These are phyloP conservation scores for Erysimum cheiranthoides DNA, from an alignment of 345 rosid genomes.

Conservation along the genomic window DNA sequence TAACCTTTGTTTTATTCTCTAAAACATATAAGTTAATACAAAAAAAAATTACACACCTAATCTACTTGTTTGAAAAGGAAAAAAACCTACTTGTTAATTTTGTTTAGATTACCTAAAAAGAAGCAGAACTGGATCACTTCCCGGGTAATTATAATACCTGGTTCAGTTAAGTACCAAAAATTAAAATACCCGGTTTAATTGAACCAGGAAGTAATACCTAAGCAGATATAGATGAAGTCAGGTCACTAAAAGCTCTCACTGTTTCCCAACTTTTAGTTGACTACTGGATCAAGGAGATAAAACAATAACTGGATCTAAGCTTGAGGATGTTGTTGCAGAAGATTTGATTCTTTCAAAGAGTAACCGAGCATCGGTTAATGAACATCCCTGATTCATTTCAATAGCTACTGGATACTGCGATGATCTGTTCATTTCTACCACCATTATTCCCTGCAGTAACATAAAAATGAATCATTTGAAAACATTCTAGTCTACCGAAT, in stretches of 20 bases:
- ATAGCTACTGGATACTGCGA: slow-evolving; percentile 67
- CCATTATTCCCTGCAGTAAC: slow-evolving; percentile 74
- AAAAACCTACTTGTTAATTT: not conserved
- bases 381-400: slow-evolving; percentile 78
- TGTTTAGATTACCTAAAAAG: not conserved
- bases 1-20: not conserved
- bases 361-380: slow-evolving; percentile 71
- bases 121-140: slow-evolving; percentile 1
- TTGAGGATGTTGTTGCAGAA: slow-evolving; percentile 27
- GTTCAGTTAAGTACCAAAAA: not conserved
- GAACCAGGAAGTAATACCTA: slow-evolving; percentile 19
- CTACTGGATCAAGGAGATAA: slow-evolving; percentile 42
- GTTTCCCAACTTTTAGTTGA: slow-evolving; percentile 23
- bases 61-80: not conserved
- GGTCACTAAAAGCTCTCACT: slow-evolving; percentile 15
- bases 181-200: not conserved
- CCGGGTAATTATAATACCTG: not conserved
- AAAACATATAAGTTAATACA: not conserved
- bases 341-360: slow-evolving; percentile 68
- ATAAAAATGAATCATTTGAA: not conserved
- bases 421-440: slow-evolving; percentile 62
- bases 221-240: slow-evolving; percentile 3
- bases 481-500: slow-evolving; percentile 3
- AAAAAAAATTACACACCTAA: not conserved
- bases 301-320: slow-evolving; percentile 37